Base-by-base conservation (phyloP, 345 rosid genomes). In the Salix purpurea region DNA sequence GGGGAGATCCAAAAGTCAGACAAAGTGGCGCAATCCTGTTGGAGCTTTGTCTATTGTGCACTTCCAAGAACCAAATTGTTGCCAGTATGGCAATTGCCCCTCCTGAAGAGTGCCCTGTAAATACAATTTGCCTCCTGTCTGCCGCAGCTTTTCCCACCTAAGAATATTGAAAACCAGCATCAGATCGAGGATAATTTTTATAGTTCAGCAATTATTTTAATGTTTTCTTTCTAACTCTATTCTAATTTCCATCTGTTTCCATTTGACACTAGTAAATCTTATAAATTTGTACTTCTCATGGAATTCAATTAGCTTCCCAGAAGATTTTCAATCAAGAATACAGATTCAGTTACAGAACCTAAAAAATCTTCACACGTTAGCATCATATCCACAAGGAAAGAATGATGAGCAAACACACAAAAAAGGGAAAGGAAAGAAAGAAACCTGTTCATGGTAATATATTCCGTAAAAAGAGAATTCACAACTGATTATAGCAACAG, bases 1-100 rank as follows among this genome's bases (percentile, higher is more conserved):
- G 86, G 44, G 99, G 99, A 74, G 97, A 94, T 56, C 94, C 97
- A 75, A 91, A 95, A 9, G 99, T 95, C 40, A 95, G 21, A 34
- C 99, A 92, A 26, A 75, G 71, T 52, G 93, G 91, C 30, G 37
- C 34, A 24, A 14, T 18, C 30, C 14, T 26, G 24, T 13, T 56
- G 8, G 23, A 15, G 8, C 32, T 46, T 23, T 75, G 37, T 71
- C 75, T 80, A 9, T 30, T 44, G 81, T 69, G 73, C 7, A 36
- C 60, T 71, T 90, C 91, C 72, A 91, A 72, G 79, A 87, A 86
- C 97, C 96, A 89, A 61, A 91, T 76, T 19, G 97, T 83, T 21
- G 90, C 86, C 67, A 90, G 77, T 21, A 91, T 86, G 14, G 99
- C 99, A 73, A 87, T 72, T 3, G 97, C 86, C 4, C 94, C 99